phyloP scores from a whole-genome alignment of 306 rosid species.

The Erythrophleum fordii region DNA sequence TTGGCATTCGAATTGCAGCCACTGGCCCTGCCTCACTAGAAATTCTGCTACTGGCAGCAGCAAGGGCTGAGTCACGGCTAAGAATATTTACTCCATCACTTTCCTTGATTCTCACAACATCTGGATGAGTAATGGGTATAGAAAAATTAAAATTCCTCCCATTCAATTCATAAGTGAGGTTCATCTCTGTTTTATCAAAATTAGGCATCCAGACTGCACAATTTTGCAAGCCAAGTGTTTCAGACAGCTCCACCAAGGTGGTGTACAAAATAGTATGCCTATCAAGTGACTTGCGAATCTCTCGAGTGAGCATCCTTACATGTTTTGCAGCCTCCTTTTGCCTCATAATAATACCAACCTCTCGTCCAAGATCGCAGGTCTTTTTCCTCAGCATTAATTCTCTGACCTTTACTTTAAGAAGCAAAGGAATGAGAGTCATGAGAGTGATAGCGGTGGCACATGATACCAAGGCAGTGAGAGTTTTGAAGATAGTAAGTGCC shows the following conservation, averaged over 20 bases:
- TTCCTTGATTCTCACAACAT: conserved; percentile 59
- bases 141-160: conserved; percentile 51
- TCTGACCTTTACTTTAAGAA: conserved; percentile 86
- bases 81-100: conserved; percentile 60
- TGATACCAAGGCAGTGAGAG: conserved; percentile 85
- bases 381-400: conserved; percentile 87
- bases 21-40: conserved; percentile 76
- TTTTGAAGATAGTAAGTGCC: conserved; percentile 75
- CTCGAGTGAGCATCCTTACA: conserved; percentile 91
- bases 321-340: conserved; percentile 74
- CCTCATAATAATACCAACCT: conserved; percentile 75
- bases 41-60: conserved; percentile 54
- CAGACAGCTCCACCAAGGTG: conserved; percentile 77
- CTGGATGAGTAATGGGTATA: conserved; percentile 59
- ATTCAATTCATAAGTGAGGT: conserved; percentile 74
- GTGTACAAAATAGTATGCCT: conserved; percentile 75
- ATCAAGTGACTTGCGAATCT: conserved; percentile 91
- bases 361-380: conserved; percentile 84
- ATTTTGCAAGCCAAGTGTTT: conserved; percentile 80
- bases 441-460: conserved; percentile 84
- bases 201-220: conserved; percentile 98
- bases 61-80: conserved; percentile 60
- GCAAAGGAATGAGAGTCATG: conserved; percentile 79
- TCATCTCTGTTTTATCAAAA: conserved; percentile 69
- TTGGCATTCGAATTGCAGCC: conserved; percentile 91